Percentiles rank a stretch among this genome's conserved stretches.
Conservation (phyloP, 2,329 filamentous ascomycete genomes). For the Aspergillus luchuensis region DNA sequence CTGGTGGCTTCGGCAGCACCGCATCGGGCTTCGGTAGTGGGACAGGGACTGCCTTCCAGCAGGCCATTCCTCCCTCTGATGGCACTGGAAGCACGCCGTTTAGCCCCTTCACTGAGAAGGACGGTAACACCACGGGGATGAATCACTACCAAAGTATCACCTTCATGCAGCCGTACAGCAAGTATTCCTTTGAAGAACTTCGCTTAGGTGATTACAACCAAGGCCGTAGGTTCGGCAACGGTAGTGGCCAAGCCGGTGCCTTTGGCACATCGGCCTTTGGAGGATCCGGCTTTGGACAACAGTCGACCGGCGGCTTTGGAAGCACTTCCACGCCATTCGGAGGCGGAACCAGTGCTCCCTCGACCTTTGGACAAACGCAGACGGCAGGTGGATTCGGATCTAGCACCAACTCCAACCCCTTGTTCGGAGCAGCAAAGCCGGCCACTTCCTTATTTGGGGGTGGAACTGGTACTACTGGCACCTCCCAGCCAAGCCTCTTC, state of each 20-base stretch:
- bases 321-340: constrained; percentile 47
- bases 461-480: constrained; percentile 24
- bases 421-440: constrained; percentile 50
- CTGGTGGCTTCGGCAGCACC: constrained; percentile 33
- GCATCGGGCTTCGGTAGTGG: constrained; percentile 39
- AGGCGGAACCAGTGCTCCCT: constrained; percentile 35
- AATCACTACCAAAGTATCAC: constrained; percentile 53
- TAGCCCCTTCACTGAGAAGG: constrained; percentile 49
- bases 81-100: constrained; percentile 52
- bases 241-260: constrained; percentile 75
- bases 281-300: constrained; percentile 47
- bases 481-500: constrained; percentile 44
- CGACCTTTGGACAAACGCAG: constrained; percentile 48
- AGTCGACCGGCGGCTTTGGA: constrained; percentile 45
- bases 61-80: constrained; percentile 43
- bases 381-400: constrained; percentile 44
- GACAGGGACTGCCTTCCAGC: constrained; percentile 46
- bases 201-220: constrained; percentile 84
- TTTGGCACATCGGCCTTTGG: constrained; percentile 72
- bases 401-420: constrained; percentile 33
- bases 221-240: constrained; percentile 80
- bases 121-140: constrained; percentile 39
- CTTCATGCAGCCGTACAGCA: constrained; percentile 61
- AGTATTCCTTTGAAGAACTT: constrained; percentile 84
- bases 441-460: constrained; percentile 42